Percentiles rank a stretch among this genome's conserved stretches.
phyloP scores from a whole-genome alignment of 345 rosid genomes.

The Pugionium cornutum region DNA sequence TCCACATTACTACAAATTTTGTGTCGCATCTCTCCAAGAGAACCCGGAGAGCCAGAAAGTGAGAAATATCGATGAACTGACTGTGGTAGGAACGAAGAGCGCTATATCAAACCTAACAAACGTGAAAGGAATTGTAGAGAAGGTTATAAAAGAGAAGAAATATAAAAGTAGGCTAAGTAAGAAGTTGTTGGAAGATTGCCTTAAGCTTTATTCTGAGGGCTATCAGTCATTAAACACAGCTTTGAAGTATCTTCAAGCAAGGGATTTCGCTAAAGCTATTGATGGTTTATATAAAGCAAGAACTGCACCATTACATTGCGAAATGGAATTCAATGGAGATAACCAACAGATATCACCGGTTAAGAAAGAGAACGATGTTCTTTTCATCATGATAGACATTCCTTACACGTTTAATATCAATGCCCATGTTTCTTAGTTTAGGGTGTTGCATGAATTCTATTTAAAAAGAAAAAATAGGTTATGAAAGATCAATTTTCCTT shows the following conservation, averaged over 20 bases:
- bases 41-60: slow-evolving; percentile 37
- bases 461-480: too few relatives aligned
- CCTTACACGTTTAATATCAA: neutral
- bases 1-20: slow-evolving; percentile 30
- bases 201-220: slow-evolving; percentile 40
- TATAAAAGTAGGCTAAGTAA: slow-evolving; percentile 17
- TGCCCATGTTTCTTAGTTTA: neutral
- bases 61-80: slow-evolving; percentile 30
- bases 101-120: slow-evolving; percentile 37
- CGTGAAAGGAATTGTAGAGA: slow-evolving; percentile 21
- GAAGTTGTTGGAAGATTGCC: slow-evolving; percentile 37
- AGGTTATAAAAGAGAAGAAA: slow-evolving; percentile 11
- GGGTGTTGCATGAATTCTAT: too few relatives aligned
- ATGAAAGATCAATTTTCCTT: too few relatives aligned
- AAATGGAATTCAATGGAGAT: slow-evolving; percentile 42
- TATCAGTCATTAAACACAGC: slow-evolving; percentile 15
- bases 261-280: slow-evolving; percentile 20
- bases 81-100: slow-evolving; percentile 7
- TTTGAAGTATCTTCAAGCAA: slow-evolving; percentile 1
- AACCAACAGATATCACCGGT: slow-evolving; percentile 33
- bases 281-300: slow-evolving; percentile 22
- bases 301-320: slow-evolving; percentile 37
- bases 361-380: slow-evolving; percentile 30
- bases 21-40: slow-evolving; percentile 34
- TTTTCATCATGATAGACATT: slow-evolving; percentile 33